phyloP scores from a whole-genome alignment of 2,329 filamentous ascomycete species.

The Alternaria sp. region DNA sequence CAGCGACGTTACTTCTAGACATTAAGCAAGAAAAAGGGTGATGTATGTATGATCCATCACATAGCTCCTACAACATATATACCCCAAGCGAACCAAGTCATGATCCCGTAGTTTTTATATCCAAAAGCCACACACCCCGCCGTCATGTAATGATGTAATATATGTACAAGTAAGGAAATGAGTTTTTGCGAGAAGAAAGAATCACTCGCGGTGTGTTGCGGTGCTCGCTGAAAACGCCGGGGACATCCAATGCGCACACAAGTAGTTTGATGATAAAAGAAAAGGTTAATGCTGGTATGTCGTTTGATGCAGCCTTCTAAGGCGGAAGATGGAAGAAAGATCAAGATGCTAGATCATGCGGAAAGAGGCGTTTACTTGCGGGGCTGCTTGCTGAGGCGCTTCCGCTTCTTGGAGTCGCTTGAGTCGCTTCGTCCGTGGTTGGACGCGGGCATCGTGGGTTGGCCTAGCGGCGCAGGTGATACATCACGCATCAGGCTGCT shows the following conservation, averaged over 20 bases:
- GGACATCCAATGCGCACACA: constrained; percentile 4
- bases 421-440: constrained; percentile 40
- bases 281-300: constrained; percentile 1
- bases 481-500: constrained; percentile 43
- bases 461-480: constrained; percentile 40
- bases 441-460: constrained; percentile 8
- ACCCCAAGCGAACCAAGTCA: constrained; percentile 16
- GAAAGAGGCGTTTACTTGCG: constrained; percentile 23
- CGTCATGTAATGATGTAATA: constrained; percentile 8
- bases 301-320: neutral
- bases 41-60: constrained; percentile 5
- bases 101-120: constrained; percentile 10
- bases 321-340: constrained; percentile 4
- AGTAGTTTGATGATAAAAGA: neutral
- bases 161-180: constrained; percentile 20
- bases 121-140: neutral
- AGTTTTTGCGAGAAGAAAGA: neutral
- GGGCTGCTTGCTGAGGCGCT: constrained; percentile 45
- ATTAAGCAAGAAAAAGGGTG: constrained; percentile 9
- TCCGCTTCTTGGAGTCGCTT: constrained; percentile 45
- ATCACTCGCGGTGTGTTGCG: constrained; percentile 1
- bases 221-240: constrained; percentile 5
- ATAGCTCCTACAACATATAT: constrained; percentile 2
- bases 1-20: constrained; percentile 2
- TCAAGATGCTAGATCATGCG: constrained; percentile 6